These are phyloP conservation scores for Luzula sylvatica DNA, from an alignment of 176 grass and related monocot genomes.

Conservation along the genomic window DNA sequence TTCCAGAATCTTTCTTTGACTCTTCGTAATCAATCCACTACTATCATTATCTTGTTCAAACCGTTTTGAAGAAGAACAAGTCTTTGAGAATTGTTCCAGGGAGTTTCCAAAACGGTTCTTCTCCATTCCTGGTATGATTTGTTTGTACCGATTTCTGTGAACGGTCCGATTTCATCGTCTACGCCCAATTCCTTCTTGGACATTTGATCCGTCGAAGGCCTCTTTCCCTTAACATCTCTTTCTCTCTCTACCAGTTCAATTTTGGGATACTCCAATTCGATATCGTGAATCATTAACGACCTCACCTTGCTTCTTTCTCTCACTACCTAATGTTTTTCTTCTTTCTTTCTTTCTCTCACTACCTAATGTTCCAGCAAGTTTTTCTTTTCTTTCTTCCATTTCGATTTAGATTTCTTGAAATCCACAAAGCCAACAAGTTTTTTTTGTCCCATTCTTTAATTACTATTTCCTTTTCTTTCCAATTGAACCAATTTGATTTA, in stretches of 20 bases:
- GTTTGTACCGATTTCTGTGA: not conserved
- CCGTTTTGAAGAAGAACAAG: constrained; percentile 43
- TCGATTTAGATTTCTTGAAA: no score
- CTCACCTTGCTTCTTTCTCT: constrained; percentile 11
- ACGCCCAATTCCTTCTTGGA: constrained; percentile 65
- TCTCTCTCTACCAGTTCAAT: constrained; percentile 21
- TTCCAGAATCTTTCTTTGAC: constrained; percentile 72
- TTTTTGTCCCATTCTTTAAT: no score
- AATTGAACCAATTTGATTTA: no score
- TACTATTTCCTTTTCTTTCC: no score
- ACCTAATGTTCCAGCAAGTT: no score
- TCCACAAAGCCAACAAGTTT: no score
- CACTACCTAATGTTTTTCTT: not conserved
- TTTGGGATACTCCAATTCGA: constrained; percentile 23
- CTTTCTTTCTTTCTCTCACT: no score
- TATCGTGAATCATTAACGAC: constrained; percentile 15
- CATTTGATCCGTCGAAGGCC: constrained; percentile 36
- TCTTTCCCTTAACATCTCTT: constrained; percentile 25
- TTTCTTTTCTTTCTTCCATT: no score
- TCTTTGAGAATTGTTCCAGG: constrained; percentile 50
- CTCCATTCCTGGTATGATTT: constrained; percentile 66
- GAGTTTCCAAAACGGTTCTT: constrained; percentile 53
- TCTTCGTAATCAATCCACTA: constrained; percentile 42
- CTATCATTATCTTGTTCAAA: constrained; percentile 53
- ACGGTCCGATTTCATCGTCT: constrained; percentile 51